A percentile compares a stretch with the other conserved stretches of the same genome.
phyloP scores from a whole-genome alignment of 768 basidiomycete genomes.

The Ramaria sp. region DNA sequence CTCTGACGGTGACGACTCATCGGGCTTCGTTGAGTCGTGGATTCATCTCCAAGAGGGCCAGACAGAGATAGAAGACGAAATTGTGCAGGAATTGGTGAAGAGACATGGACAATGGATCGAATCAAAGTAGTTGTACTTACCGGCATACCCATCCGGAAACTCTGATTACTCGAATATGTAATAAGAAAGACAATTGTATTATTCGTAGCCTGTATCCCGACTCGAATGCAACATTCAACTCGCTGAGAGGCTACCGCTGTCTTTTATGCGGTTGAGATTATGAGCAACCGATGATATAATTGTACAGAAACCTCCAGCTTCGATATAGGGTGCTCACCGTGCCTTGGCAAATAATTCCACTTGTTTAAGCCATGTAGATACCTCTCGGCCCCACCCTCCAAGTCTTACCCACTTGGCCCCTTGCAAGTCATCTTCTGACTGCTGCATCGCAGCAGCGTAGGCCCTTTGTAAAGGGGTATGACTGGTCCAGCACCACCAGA shows the following conservation, averaged over 20 bases:
- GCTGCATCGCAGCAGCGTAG: constrained; percentile 19
- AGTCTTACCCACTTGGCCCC: constrained; percentile 37
- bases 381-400: constrained; percentile 39
- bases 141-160: neutral
- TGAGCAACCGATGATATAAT: no score
- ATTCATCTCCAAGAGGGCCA: constrained; percentile 23
- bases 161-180: neutral
- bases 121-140: neutral
- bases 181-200: no score
- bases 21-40: constrained; percentile 52
- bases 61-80: constrained; percentile 91
- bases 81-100: constrained; percentile 62
- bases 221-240: no score
- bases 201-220: no score
- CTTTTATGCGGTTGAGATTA: no score
- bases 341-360: neutral
- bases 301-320: no score
- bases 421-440: constrained; percentile 20
- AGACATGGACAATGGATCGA: constrained; percentile 62
- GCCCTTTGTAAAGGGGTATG: constrained; percentile 26
- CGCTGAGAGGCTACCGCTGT: no score
- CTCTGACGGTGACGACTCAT: constrained; percentile 33
- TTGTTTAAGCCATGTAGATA: constrained; percentile 28
- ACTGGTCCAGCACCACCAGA: constrained; percentile 39
- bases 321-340: no score